These are phyloP conservation scores for Dryadomyces quercivorus DNA, from an alignment of 2,329 filamentous ascomycete species.

Conservation along the genomic window DNA sequence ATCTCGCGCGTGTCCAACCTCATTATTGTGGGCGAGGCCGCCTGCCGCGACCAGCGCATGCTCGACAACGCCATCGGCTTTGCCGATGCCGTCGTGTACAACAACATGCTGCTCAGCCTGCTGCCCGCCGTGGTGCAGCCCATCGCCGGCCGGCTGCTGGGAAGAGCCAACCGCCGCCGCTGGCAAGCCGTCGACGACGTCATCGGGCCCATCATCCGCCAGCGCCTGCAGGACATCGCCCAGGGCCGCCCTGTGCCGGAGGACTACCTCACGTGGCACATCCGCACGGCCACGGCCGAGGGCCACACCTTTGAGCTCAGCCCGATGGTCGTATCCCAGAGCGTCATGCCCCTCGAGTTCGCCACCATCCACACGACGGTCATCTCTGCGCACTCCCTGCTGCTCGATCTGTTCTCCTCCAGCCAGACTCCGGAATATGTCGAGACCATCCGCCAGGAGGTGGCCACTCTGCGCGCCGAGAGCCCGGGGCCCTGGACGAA, in stretches of 20 bases:
- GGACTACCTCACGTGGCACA: slow-evolving; percentile 46
- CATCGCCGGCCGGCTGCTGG: slow-evolving; percentile 31
- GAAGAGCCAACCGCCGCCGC: slow-evolving; percentile 32
- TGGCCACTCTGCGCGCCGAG: slow-evolving; percentile 17
- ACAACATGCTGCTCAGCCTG: slow-evolving; percentile 31
- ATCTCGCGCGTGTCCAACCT: slow-evolving; percentile 31
- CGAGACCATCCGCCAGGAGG: slow-evolving; percentile 30
- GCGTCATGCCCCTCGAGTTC: slow-evolving; percentile 43
- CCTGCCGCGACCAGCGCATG: slow-evolving; percentile 30
- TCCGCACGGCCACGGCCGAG: slow-evolving; percentile 36
- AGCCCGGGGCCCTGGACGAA: slow-evolving; percentile 34
- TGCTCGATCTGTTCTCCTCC: slow-evolving; percentile 33
- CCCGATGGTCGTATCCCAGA: slow-evolving; percentile 33
- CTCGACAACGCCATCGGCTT: slow-evolving; percentile 35
- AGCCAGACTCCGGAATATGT: slow-evolving; percentile 22
- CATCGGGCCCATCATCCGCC: slow-evolving; percentile 33
- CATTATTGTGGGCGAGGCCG: slow-evolving; percentile 25
- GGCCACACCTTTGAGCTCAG: slow-evolving; percentile 29
- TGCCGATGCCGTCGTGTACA: slow-evolving; percentile 34
- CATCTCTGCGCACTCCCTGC: slow-evolving; percentile 33
- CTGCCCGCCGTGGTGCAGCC: slow-evolving; percentile 36
- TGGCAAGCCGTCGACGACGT: slow-evolving; percentile 29
- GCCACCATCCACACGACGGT: slow-evolving; percentile 47
- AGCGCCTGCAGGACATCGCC: slow-evolving; percentile 33
- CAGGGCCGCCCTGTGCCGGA: slow-evolving; percentile 33